Evolutionary conservation across 1,284 basidiomycete genomes (phyloP).

Genomic region (Flammula alnicola): DNA sequence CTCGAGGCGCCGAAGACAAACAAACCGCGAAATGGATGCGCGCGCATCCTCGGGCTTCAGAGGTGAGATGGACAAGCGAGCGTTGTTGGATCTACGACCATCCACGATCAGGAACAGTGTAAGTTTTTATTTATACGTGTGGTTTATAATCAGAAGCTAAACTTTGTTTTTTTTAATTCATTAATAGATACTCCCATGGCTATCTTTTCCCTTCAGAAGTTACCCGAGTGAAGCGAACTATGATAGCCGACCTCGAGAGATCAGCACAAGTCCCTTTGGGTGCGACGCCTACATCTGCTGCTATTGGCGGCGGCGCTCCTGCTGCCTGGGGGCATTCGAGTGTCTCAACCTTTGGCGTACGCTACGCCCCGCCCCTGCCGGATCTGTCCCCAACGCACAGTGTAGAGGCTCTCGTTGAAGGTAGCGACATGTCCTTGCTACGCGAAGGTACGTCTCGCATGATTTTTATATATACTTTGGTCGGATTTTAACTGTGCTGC

Average conservation of each 20-base stretch:
- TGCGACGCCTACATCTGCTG: slow-evolving; percentile 11
- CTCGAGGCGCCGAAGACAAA: slow-evolving; percentile 92
- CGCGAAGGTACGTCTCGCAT: slow-evolving; percentile 53
- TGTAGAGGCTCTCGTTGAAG: slow-evolving; percentile 93
- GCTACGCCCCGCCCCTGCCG: slow-evolving; percentile 76
- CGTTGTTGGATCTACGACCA: slow-evolving; percentile 99
- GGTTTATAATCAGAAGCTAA: slow-evolving; percentile 17
- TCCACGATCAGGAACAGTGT: slow-evolving; percentile 91
- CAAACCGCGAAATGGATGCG: slow-evolving; percentile 95
- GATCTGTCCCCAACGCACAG: slow-evolving; percentile 75
- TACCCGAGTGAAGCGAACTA: slow-evolving; percentile 61
- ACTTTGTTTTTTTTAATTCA: slow-evolving; percentile 7
- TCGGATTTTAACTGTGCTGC: slow-evolving; percentile 7
- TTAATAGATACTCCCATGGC: slow-evolving; percentile 85
- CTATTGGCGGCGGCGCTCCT: slow-evolving; percentile 43
- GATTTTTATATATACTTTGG: slow-evolving; percentile 3
- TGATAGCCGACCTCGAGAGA: slow-evolving; percentile 48
- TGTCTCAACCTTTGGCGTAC: slow-evolving; percentile 83
- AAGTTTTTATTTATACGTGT: slow-evolving; percentile 37
- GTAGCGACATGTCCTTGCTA: slow-evolving; percentile 77
- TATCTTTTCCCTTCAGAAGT: slow-evolving; percentile 96
- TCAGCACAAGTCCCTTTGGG: slow-evolving; percentile 9
- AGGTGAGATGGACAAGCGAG: slow-evolving; percentile 90
- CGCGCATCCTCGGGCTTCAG: slow-evolving; percentile 79
- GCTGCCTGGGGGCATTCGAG: slow-evolving; percentile 79